A percentile compares a stretch with the other conserved stretches of the same genome.
These are phyloP conservation scores for Pestalotiopsis fici DNA, from an alignment of 2,329 filamentous ascomycete genomes.

Conservation along the genomic window DNA sequence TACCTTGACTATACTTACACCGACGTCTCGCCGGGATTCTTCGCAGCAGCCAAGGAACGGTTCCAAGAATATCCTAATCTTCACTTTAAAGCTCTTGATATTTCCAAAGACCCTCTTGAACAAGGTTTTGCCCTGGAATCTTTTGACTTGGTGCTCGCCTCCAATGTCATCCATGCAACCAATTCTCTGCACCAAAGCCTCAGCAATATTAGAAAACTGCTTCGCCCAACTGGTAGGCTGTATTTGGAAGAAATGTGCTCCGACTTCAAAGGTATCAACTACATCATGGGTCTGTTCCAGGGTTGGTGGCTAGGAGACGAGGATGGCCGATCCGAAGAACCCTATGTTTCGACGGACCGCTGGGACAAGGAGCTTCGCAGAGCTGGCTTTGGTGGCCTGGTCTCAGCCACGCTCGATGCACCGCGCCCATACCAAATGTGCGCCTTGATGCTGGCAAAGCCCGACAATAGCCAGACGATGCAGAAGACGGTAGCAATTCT, in stretches of 20 bases:
- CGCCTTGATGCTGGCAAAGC: neutral
- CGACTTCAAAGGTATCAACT: slow-evolving; percentile 26
- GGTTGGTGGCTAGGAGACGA: slow-evolving; percentile 2
- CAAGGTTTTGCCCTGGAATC: too few species aligned
- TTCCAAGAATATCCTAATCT: too few species aligned
- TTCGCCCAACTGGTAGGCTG: slow-evolving; percentile 31
- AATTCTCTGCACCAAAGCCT: slow-evolving; percentile 20
- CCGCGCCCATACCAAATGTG: neutral
- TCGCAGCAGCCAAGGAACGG: too few species aligned
- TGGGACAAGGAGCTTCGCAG: slow-evolving; percentile 4
- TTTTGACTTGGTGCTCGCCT: slow-evolving; percentile 30
- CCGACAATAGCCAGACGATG: neutral
- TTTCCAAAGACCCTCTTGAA: too few species aligned
- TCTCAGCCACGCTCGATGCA: neutral
- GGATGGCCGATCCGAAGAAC: neutral
- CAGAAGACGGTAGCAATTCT: neutral
- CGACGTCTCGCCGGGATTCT: too few species aligned
- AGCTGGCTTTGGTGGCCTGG: neutral
- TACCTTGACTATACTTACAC: too few species aligned
- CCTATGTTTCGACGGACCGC: neutral
- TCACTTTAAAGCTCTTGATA: too few species aligned
- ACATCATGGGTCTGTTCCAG: slow-evolving; percentile 11
- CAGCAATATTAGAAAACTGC: slow-evolving; percentile 21
- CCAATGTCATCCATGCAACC: slow-evolving; percentile 30
- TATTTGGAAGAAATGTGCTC: slow-evolving; percentile 27